Evolutionary conservation across 192 early-diverging fungal genomes (phyloP), one percentile per base, ranked within the genome.

Genomic region (Umbelopsis vinacea): DNA sequence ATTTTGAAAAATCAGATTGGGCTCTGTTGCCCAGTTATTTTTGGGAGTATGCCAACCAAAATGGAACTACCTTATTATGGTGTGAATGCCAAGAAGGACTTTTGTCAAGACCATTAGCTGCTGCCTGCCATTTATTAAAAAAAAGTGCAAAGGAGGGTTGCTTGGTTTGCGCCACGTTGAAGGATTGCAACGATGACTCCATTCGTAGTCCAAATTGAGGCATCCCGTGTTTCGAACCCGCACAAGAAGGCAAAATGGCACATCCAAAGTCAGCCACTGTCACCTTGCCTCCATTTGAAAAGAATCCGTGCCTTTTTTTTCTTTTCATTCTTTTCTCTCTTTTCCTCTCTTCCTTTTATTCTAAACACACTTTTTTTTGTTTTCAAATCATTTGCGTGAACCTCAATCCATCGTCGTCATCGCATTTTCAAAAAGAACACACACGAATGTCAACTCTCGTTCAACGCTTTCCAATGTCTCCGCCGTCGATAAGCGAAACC

Each of bases 261-360:
- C 57, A 14, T 17, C 29, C 57, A 63, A 29, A 26, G 57, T 63
- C 57, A 63, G 57, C 57, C 57, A 63, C 57, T 63, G 57, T 63
- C 57, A 63, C 29, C 40, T 63, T 63, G 57, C 57, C 57, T 37
- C 26, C 57, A 46, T 38, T 54, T 54, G 21, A 35, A 23, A 24
- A 68, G 8, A 23, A n/a, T 22, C 9, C 43, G 22, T 68, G 40
- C 19, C 21, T 15, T 19, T 0, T 12, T 50, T 52, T 15, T 19
- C 0, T 12, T 50, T 52, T 17, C 43, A 19, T 52, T 69, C 48
- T 52, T 69, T 69, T 52, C 45, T 52, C 57, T 57, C 26, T 63
- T 19, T 69, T 52, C 29, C 33, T 10, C 26, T 63, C n/a, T 69
- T 52, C 29, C 33, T 10, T n/a, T 33, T 68, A 50, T 33, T 69